Base-by-base conservation (phyloP, 306 rosid species). In the Prunus kanzakura region DNA sequence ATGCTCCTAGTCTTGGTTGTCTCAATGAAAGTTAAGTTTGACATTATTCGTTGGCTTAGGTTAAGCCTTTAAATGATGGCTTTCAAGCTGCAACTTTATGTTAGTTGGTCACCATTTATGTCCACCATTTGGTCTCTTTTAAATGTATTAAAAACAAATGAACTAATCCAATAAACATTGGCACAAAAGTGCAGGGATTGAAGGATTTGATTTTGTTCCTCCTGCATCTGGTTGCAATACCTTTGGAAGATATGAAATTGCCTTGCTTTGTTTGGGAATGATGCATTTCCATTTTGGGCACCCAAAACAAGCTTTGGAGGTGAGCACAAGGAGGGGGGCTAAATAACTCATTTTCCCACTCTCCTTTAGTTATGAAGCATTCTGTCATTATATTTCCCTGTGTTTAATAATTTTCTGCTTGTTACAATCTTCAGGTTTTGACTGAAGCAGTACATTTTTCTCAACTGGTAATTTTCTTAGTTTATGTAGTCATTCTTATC, bases 221-320 rank as follows among this genome's bases (percentile, higher is more conserved):
- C 88, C 95, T 15, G 83, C 81, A 49, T 79, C 86, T 81, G 85
- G 89, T 76, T 77, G 83, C 76, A 88, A 78, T 83, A 83, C 69
- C 84, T 86, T 83, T 75, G 98, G 98, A 77, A 90, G 96, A 87
- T 94, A 87, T 73, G 97, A 92, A 88, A 84, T 89, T 77, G 96
- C 90, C 75, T 83, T 92, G 82, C 89, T 90, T 76, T 94, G 90
- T 84, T 85, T 90, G 80, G 97, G 98, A 80, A 89, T 92, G 96
- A 94, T 94, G 98, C 97, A 92, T 73, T 89, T 92, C 81, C 98
- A 92, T 82, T 92, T 85, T 84, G 97, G 98, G 54, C 97, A 94
- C 79, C 97, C 98, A 69, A 89, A 92, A 82, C 86, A 89, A 85
- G 98, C 98, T 78, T 83, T 94, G 82, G 95, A 92, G 95, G 98